phyloP scores from a whole-genome alignment of 2,329 filamentous ascomycete genomes.

The Cercospora zeae-maydis region DNA sequence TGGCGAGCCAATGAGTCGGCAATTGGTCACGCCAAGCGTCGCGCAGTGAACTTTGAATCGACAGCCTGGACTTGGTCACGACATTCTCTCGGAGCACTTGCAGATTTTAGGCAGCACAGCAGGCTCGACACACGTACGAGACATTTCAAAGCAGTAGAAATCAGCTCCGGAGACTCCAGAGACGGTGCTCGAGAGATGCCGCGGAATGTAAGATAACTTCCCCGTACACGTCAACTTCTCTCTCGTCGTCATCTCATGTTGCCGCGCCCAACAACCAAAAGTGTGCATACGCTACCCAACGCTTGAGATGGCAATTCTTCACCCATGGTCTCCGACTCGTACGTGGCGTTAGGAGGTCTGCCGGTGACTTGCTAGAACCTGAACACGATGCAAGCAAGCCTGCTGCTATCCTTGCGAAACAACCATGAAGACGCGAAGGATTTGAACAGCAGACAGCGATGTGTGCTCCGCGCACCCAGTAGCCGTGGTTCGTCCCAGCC shows the following conservation, averaged over 20 bases:
- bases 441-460: background rate
- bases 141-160: background rate
- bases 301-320: background rate
- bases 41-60: background rate
- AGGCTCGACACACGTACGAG: background rate
- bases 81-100: slow-evolving; percentile 1
- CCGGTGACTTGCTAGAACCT: background rate
- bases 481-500: background rate
- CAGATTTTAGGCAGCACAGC: slow-evolving; percentile 3
- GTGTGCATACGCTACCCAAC: background rate
- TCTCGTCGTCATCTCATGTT: background rate
- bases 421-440: background rate
- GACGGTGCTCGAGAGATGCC: background rate
- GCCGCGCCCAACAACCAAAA: background rate
- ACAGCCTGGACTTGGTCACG: background rate
- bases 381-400: background rate
- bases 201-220: background rate
- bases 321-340: slow-evolving; percentile 1
- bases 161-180: background rate
- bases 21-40: background rate
- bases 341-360: slow-evolving; percentile 1
- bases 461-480: background rate
- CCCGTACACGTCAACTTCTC: background rate
- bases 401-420: background rate
- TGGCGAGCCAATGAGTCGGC: background rate